Conservation (phyloP, 1,284 basidiomycete species). For the Puccinia novopanici region DNA sequence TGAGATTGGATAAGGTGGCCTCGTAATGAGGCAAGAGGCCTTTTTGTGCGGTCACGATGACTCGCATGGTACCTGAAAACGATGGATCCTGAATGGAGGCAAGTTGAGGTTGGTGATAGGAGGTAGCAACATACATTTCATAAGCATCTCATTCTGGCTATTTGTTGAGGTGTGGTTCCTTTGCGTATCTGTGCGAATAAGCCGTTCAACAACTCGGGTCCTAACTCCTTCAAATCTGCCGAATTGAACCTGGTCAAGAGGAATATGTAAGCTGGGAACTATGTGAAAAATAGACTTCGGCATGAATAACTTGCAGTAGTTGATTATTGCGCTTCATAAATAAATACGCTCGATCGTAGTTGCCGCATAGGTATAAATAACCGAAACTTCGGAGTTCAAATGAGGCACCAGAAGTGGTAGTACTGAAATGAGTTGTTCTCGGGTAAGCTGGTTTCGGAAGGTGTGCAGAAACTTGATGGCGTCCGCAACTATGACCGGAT, state of each 20-base stretch:
- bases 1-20: constrained; percentile 72
- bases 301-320: constrained; percentile 66
- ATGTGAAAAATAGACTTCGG: background rate
- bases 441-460: constrained; percentile 82
- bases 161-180: constrained; percentile 83
- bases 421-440: constrained; percentile 83
- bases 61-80: constrained; percentile 70
- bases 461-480: constrained; percentile 91
- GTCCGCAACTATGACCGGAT: constrained; percentile 91
- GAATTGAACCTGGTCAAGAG: constrained; percentile 67
- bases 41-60: constrained; percentile 84
- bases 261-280: background rate
- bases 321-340: constrained; percentile 78
- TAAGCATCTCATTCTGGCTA: constrained; percentile 98
- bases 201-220: constrained; percentile 73
- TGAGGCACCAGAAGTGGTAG: constrained; percentile 85
- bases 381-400: constrained; percentile 63
- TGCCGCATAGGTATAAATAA: constrained; percentile 62
- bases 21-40: constrained; percentile 72
- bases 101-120: background rate
- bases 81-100: background rate
- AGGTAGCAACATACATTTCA: constrained; percentile 74
- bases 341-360: constrained; percentile 64
- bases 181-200: constrained; percentile 79
- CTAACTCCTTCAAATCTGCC: constrained; percentile 80